Evolutionary conservation across 768 basidiomycete genomes (phyloP), one percentile per base, ranked within the genome.

Genomic region (Rhodotorula graminis): DNA sequence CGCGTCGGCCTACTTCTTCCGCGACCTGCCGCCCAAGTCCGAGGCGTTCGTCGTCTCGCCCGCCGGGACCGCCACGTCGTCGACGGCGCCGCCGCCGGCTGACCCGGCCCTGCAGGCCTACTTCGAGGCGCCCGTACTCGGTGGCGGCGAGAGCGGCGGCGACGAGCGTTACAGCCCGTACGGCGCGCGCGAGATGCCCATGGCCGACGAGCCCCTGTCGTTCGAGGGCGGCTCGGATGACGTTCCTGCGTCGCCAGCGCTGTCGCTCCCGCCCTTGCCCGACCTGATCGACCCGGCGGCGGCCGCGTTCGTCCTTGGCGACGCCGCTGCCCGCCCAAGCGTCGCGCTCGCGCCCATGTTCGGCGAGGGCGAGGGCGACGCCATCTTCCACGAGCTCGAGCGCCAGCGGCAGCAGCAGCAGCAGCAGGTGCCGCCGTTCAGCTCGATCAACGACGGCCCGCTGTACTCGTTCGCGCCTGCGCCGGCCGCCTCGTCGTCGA

Each of bases 1-100:
- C 46, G 71, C 67, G 2, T 55, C 63, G 5, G 49, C 71, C 3
- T 72, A 68, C 67, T 72, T 72, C 71, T 61, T 47, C 40, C 67
- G 71, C 31, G 71, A 52, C 8, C 65, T 68, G n/a, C 52, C 67
- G 2, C 47, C 58, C 3, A 29, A 58, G 27, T 23, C 59, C 50
- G 69, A 60, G 33, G 40, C 52, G 19, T 3, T 42, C 42, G 15
- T 21, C 42, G 8, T 19, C 8, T 27, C 40, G 37, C 29, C 19
- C 58, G 18, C 25, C 40, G 10, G 31, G 16, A 9, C 55, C 31
- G 33, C 55, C 9, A 14, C 52, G 44, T 12, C 44, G 44, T 14
- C 44, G 44, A 46, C 44, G 44, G 37, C 37, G 37, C 37, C 37
- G 37, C 18, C 23, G 47, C 47, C 47, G n/a, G n/a, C n/a, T 2